A percentile compares a stretch with the other conserved stretches of the same genome.
phyloP scores from a whole-genome alignment of 2,329 filamentous ascomycete genomes.

The Penicillium sp. region DNA sequence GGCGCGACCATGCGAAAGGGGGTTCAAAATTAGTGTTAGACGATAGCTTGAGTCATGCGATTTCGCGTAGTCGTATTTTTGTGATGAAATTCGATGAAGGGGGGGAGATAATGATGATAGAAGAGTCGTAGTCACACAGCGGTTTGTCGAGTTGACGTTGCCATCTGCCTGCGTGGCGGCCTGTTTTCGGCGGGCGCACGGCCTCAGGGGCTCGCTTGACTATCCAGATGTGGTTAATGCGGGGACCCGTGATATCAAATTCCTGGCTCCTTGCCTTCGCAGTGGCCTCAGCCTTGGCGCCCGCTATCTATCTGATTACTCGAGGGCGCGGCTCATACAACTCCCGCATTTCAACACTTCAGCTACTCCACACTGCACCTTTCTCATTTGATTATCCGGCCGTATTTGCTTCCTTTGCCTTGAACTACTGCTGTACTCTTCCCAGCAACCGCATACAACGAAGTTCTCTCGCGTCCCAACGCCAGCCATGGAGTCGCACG shows the following conservation, averaged over 20 bases:
- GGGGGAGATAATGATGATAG: conserved; percentile 39
- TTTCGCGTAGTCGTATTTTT: conserved; percentile 50
- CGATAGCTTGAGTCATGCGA: conserved; percentile 58
- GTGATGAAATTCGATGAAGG: conserved; percentile 51
- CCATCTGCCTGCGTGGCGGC: conserved; percentile 36
- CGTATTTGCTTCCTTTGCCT: background rate
- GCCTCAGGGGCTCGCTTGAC: conserved; percentile 43
- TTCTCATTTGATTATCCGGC: background rate
- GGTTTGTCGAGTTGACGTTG: conserved; percentile 44
- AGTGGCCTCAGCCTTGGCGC: conserved; percentile 7
- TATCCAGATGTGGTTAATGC: conserved; percentile 39
- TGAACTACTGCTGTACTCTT: background rate
- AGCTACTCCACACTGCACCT: background rate
- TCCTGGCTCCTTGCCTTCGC: conserved; percentile 13
- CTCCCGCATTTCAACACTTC: background rate
- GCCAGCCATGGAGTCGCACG: conserved; percentile 28
- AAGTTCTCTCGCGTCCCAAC: background rate
- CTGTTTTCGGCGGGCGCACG: conserved; percentile 40
- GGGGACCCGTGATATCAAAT: conserved; percentile 42
- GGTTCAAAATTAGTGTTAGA: conserved; percentile 62
- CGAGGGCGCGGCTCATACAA: background rate
- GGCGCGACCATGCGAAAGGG: conserved; percentile 43
- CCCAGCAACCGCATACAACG: background rate
- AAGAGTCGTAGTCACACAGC: conserved; percentile 31
- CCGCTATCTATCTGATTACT: conserved; percentile 1